Evolutionary conservation across 768 basidiomycete genomes (phyloP).

Genomic region (Wakefieldia striispora): DNA sequence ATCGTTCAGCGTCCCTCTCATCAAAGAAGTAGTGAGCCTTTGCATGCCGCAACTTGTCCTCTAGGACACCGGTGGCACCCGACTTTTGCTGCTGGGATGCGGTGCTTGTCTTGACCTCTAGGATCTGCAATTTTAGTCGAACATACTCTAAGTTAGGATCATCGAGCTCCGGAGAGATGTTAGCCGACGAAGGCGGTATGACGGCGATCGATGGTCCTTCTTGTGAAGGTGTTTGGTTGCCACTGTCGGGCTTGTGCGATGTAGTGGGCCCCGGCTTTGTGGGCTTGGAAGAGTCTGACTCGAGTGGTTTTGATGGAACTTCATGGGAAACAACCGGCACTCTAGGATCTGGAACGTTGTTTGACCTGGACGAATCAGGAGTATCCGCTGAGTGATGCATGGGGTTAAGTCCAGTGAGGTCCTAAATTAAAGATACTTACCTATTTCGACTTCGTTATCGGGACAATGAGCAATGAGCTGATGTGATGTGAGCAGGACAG

Average conservation of each 20-base stretch:
- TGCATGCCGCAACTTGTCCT: constrained; percentile 43
- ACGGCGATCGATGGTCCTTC: constrained; percentile 8
- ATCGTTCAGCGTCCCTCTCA: constrained; percentile 57
- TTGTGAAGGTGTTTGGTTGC: not conserved
- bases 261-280: constrained; percentile 40
- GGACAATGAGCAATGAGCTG: constrained; percentile 68
- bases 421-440: constrained; percentile 14
- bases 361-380: constrained; percentile 10
- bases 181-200: constrained; percentile 25
- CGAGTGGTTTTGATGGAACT: not conserved
- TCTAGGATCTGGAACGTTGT: not conserved
- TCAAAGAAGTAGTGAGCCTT: constrained; percentile 71
- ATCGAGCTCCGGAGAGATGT: constrained; percentile 38
- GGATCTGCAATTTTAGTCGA: constrained; percentile 55
- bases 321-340: constrained; percentile 3
- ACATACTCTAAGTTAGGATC: constrained; percentile 66
- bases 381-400: constrained; percentile 8
- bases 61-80: constrained; percentile 39
- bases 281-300: constrained; percentile 1
- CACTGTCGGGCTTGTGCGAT: constrained; percentile 7
- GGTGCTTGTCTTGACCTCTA: constrained; percentile 41
- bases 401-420: not conserved
- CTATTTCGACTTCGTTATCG: constrained; percentile 52
- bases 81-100: constrained; percentile 23
- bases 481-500: constrained; percentile 5